Evolutionary conservation across 805 yeast species (phyloP), one percentile per base, ranked within the genome.

Genomic region (Myxozyma lipomycoides): DNA sequence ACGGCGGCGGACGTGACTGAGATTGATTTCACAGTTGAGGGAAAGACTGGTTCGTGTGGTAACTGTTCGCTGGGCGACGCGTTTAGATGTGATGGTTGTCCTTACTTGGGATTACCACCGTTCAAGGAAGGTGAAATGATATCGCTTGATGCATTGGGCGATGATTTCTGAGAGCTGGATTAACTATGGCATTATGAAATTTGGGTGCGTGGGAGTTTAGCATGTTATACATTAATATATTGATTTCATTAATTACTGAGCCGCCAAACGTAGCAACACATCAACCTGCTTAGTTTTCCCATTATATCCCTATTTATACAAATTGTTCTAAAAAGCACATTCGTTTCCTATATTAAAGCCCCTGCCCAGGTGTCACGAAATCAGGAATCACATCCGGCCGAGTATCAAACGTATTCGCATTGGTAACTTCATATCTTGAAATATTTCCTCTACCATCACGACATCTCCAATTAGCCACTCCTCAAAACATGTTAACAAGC

Each of bases 21-120:
- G 66, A 81, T 91, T 49, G 98, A 91, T 66, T 91, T 91, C 71
- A 91, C 98, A 0, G 81, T 90, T n/a, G 88, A 90, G 58, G 98
- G 98, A 37, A 91, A 91, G 64, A 84, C 95, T 10, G 72, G 69
- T 2, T 96, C 97, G 2, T 93, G 99, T 72, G 96, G 96, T 23
- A 86, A 95, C 9, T 93, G 99, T 71, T 83, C 98, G 0, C 76
- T 93, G 44, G 99, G 99, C 40, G 99, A 93, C 68, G 98, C 98
- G 0, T 93, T 93, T 72, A 76, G 99, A 64, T 93, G 99, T 68
- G 95, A 90, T 61, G 97, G 98, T 1, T 93, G 99, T 71, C 99
- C 99, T 36, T 93, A 83, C 70, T 73, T 93, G 60, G 99, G 99
- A 0, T 74, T 93, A 41, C 99, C 99, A 15, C 97, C 99, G 2